Conservation (phyloP, 306 rosid genomes). For the Inga oerstediana region DNA sequence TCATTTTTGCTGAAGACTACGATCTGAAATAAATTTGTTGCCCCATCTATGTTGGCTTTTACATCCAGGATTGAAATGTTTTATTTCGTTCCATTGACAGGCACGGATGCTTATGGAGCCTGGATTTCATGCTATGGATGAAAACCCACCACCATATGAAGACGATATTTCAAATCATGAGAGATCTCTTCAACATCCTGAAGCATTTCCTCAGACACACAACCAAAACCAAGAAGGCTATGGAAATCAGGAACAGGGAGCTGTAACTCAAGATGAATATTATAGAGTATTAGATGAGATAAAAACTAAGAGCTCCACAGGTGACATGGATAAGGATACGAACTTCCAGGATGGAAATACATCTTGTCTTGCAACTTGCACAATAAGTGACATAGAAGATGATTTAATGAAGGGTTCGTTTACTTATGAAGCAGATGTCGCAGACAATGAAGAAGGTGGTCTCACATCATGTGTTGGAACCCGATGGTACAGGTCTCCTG, state of each 20-base stretch:
- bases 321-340: constrained; percentile 64
- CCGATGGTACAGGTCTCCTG: constrained; percentile 86
- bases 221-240: constrained; percentile 36
- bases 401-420: constrained; percentile 65
- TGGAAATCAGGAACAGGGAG: constrained; percentile 46
- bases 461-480: constrained; percentile 92
- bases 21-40: background rate
- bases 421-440: constrained; percentile 61
- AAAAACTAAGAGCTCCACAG: constrained; percentile 51
- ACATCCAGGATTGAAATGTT: constrained; percentile 15
- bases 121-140: constrained; percentile 50
- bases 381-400: constrained; percentile 71
- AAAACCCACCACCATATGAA: constrained; percentile 43
- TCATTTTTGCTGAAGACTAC: background rate
- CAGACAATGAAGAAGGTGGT: constrained; percentile 48
- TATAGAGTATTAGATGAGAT: constrained; percentile 72
- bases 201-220: constrained; percentile 37
- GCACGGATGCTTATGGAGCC: constrained; percentile 79
- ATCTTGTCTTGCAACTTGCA: constrained; percentile 91
- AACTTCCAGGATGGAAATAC: constrained; percentile 61
- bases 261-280: constrained; percentile 66
- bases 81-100: constrained; percentile 47
- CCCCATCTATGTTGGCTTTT: constrained; percentile 7
- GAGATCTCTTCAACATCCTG: constrained; percentile 38
- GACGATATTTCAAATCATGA: constrained; percentile 39